phyloP scores from a whole-genome alignment of 225 moss, liverwort and hornwort species.

The Straminergon stramineum region DNA sequence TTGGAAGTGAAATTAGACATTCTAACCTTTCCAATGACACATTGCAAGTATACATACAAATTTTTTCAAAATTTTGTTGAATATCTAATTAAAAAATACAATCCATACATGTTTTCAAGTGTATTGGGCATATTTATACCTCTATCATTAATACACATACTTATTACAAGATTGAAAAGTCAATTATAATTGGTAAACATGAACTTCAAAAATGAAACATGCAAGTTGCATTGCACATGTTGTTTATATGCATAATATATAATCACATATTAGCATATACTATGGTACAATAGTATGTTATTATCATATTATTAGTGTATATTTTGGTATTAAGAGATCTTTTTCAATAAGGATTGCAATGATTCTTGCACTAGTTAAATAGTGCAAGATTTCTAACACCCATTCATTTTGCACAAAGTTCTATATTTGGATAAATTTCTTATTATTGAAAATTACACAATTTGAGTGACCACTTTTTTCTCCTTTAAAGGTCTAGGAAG shows the following conservation, averaged over 20 bases:
- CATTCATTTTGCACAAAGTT: background rate
- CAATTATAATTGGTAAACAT: background rate
- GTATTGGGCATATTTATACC: background rate
- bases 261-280: background rate
- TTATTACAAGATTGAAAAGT: background rate
- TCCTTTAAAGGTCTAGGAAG: rapidly evolving
- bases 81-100: background rate
- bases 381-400: background rate
- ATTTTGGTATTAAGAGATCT: background rate
- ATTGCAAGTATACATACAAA: background rate
- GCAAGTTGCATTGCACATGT: background rate
- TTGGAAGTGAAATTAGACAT: background rate
- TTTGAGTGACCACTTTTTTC: background rate
- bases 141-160: background rate
- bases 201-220: background rate
- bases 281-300: background rate
- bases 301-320: background rate
- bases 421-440: background rate
- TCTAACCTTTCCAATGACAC: too few relatives aligned
- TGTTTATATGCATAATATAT: background rate
- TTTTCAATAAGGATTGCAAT: background rate
- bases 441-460: background rate
- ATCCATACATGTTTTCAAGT: rapidly evolving
- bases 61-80: background rate
- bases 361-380: background rate